Conservation (phyloP, 2,329 filamentous ascomycete genomes). For the Didymella pomorum region DNA sequence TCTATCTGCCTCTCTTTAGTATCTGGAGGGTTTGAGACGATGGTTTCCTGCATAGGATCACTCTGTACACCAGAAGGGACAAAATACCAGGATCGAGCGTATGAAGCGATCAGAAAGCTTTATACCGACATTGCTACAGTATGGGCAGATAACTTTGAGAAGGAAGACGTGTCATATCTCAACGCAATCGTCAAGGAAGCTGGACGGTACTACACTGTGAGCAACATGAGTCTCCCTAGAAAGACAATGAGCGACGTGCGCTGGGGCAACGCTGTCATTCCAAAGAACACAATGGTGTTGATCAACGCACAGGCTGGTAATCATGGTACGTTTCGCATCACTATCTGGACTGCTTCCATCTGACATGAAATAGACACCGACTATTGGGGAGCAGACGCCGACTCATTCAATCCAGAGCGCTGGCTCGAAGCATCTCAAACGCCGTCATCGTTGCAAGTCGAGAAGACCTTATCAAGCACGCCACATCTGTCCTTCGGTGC, state of each 20-base stretch:
- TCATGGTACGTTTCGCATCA: neutral
- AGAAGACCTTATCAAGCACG: neutral
- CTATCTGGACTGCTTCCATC: too few species aligned
- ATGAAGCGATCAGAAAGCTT: neutral
- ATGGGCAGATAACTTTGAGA: neutral
- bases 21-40: neutral
- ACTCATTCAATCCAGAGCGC: neutral
- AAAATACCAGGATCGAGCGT: neutral
- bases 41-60: neutral
- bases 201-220: conserved; percentile 23
- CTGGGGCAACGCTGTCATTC: conserved; percentile 62
- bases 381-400: neutral
- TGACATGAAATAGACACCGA: neutral
- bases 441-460: neutral
- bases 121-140: neutral
- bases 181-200: neutral
- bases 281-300: neutral
- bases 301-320: neutral
- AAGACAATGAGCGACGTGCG: conserved; percentile 61
- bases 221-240: conserved; percentile 61
- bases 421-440: neutral
- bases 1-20: neutral
- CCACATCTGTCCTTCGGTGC: neutral
- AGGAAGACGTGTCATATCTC: neutral
- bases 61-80: neutral